Conservation (phyloP, 2,329 filamentous ascomycete species). For the Juglanconis oblonga region DNA sequence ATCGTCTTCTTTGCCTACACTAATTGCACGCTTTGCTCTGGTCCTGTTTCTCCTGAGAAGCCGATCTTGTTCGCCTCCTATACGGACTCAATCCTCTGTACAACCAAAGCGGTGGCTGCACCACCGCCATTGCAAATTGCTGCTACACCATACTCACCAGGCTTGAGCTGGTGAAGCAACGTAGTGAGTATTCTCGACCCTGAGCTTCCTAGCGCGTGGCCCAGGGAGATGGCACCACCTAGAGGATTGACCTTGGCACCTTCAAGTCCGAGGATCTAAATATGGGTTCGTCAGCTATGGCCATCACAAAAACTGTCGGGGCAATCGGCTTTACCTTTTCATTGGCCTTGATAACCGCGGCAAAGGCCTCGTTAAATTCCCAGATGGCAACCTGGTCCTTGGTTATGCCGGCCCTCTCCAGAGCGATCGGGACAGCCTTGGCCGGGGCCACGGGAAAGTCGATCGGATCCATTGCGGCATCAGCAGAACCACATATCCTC, state of each 20-base stretch:
- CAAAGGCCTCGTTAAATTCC: constrained; percentile 99
- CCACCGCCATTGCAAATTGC: constrained; percentile 97
- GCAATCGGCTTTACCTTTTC: constrained; percentile 60
- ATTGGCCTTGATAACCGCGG: constrained; percentile 91
- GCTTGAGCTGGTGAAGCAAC: constrained; percentile 84
- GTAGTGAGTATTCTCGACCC: constrained; percentile 89
- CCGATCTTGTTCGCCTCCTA: constrained; percentile 22
- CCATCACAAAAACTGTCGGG: neutral
- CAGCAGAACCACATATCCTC: constrained; percentile 78
- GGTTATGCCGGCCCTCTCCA: constrained; percentile 84
- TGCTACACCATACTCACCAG: constrained; percentile 90
- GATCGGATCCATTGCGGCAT: constrained; percentile 85
- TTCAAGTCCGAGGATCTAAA: constrained; percentile 74
- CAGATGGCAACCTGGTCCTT: constrained; percentile 90
- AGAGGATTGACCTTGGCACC: constrained; percentile 80
- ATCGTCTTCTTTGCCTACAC: too few species aligned
- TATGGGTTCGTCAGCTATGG: neutral
- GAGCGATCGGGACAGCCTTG: constrained; percentile 85
- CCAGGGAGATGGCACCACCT: constrained; percentile 87
- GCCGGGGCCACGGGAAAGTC: constrained; percentile 94
- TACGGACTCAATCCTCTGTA: constrained; percentile 71
- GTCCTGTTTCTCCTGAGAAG: constrained; percentile 17
- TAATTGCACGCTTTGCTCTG: neutral
- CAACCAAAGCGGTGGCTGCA: constrained; percentile 85
- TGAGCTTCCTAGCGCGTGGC: constrained; percentile 90